Conservation (phyloP, 148 eudicot species). For the Chenopodium quinoa region DNA sequence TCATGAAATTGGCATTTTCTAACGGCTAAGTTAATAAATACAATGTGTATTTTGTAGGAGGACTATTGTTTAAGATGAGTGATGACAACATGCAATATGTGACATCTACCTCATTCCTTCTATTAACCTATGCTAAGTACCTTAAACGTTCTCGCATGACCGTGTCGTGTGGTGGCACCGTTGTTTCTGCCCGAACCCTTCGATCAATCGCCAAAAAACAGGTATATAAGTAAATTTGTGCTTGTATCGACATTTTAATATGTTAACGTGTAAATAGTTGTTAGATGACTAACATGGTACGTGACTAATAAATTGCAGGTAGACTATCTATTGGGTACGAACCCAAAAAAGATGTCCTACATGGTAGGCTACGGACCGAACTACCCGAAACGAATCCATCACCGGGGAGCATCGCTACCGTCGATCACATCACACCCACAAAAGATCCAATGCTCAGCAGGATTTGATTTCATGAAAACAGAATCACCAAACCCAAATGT, state of each 20-base stretch:
- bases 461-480: slow-evolving; percentile 55
- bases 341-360: slow-evolving; percentile 76
- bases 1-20: slow-evolving; percentile 15
- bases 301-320: slow-evolving; percentile 33
- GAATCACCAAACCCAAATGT: slow-evolving; percentile 71
- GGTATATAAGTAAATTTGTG: slow-evolving; percentile 18
- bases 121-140: slow-evolving; percentile 77
- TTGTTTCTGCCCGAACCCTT: slow-evolving; percentile 46
- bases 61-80: slow-evolving; percentile 66
- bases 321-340: slow-evolving; percentile 73
- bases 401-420: slow-evolving; percentile 79
- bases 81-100: slow-evolving; percentile 81
- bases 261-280: too few relatives aligned
- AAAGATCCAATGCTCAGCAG: slow-evolving; percentile 66
- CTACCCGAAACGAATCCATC: slow-evolving; percentile 74
- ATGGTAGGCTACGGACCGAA: slow-evolving; percentile 83
- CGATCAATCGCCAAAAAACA: slow-evolving; percentile 68
- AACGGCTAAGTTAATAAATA: slow-evolving; percentile 4
- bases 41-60: slow-evolving; percentile 38
- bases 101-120: slow-evolving; percentile 74
- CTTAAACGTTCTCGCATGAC: slow-evolving; percentile 52
- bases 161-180: slow-evolving; percentile 58
- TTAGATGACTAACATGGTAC: neutral
- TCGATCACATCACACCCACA: slow-evolving; percentile 59
- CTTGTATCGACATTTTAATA: too few relatives aligned